Conservation (phyloP, 495 filamentous ascomycete species). For the Schizothecium vesticola region DNA sequence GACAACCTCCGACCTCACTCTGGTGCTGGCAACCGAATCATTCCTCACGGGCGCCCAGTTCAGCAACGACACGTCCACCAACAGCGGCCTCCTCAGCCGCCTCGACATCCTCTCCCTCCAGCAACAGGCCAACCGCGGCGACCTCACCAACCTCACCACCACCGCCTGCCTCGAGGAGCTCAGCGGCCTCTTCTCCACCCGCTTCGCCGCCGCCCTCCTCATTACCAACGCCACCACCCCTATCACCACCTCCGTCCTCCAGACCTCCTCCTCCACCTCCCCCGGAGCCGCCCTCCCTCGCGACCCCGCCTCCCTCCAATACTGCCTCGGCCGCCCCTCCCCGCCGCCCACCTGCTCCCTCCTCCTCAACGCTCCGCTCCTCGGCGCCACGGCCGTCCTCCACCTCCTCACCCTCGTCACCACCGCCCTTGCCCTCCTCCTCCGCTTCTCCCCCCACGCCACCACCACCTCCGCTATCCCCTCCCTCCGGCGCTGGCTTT, state of each 20-base stretch:
- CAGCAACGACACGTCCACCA: slow-evolving; percentile 29
- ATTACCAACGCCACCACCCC: slow-evolving; percentile 26
- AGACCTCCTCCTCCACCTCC: slow-evolving; percentile 22
- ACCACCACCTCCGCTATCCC: slow-evolving; percentile 21
- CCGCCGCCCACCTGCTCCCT: slow-evolving; percentile 31
- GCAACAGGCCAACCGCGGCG: slow-evolving; percentile 19
- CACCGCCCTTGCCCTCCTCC: slow-evolving; percentile 32
- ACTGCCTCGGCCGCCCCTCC: slow-evolving; percentile 31
- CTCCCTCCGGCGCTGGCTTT: slow-evolving; percentile 32
- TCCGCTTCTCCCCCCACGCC: slow-evolving; percentile 32
- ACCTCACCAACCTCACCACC: slow-evolving; percentile 25
- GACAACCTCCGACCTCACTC: slow-evolving; percentile 28
- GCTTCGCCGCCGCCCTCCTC: slow-evolving; percentile 32
- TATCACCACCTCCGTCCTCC: slow-evolving; percentile 28
- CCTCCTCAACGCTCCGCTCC: slow-evolving; percentile 35
- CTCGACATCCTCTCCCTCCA: slow-evolving; percentile 33
- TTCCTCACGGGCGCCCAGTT: slow-evolving; percentile 35
- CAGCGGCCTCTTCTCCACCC: slow-evolving; percentile 25
- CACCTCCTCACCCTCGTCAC: slow-evolving; percentile 35
- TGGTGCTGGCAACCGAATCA: slow-evolving; percentile 33
- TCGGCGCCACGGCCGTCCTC: slow-evolving; percentile 35
- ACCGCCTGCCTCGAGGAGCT: slow-evolving; percentile 26
- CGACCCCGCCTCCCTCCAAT: slow-evolving; percentile 22
- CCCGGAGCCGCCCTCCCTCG: slow-evolving; percentile 13
- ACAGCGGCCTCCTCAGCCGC: slow-evolving; percentile 27